Evolutionary conservation across 2,329 filamentous ascomycete genomes (phyloP).

Genomic region (Thermomyces lanuginosus): DNA sequence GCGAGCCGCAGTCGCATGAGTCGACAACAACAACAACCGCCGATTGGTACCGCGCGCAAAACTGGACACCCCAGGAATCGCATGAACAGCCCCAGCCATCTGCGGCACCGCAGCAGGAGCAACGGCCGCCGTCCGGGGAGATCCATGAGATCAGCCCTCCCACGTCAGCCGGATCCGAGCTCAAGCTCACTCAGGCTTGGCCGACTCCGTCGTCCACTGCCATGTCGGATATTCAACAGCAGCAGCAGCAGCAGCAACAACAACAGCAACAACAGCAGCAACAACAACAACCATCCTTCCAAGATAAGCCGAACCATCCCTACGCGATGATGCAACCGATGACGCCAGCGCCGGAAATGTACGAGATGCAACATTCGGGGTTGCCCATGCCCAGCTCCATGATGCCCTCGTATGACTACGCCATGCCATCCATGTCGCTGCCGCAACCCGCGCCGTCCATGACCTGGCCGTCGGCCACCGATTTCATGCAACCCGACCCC

Average conservation of each 20-base stretch:
- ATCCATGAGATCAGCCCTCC: not conserved
- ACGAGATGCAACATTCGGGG: too few species aligned
- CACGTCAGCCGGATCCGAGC: not conserved
- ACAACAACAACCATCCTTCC: not conserved
- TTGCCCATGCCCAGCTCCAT: too few species aligned
- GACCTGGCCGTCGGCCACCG: slow-evolving; percentile 12
- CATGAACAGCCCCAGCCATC: slow-evolving; percentile 1
- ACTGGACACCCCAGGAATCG: not conserved
- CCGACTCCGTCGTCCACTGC: too few species aligned
- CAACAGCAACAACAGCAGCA: slow-evolving; percentile 1
- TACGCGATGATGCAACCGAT: too few species aligned
- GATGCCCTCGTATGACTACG: too few species aligned
- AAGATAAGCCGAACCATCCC: too few species aligned
- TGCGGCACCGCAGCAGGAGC: slow-evolving; percentile 4
- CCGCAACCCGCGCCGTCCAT: slow-evolving; percentile 10
- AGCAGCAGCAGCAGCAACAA: slow-evolving; percentile 4
- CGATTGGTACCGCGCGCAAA: too few species aligned
- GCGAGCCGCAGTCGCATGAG: too few species aligned
- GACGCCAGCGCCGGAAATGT: too few species aligned
- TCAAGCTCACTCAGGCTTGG: slow-evolving; percentile 3
- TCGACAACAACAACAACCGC: slow-evolving; percentile 1
- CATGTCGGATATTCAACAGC: slow-evolving; percentile 4
- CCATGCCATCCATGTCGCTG: slow-evolving; percentile 3
- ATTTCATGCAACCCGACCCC: slow-evolving; percentile 10
- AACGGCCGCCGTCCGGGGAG: not conserved